phyloP scores from a whole-genome alignment of 768 basidiomycete genomes.

The Leccinellum luteum region DNA sequence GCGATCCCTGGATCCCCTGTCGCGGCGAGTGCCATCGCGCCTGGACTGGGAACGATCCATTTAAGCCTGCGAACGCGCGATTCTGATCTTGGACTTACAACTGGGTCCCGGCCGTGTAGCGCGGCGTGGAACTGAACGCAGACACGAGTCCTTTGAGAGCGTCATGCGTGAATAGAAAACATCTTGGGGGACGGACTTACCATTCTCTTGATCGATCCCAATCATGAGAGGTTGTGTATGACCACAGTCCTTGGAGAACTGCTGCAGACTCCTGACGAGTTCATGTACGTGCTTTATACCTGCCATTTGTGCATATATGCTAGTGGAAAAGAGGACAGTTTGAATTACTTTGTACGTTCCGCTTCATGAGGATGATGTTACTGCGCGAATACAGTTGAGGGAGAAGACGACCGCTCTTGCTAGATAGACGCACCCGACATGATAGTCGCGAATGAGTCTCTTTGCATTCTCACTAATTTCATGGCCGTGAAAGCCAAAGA shows the following conservation, averaged over 20 bases:
- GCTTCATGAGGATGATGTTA: constrained; percentile 65
- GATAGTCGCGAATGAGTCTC: constrained; percentile 58
- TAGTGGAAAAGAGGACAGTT: neutral
- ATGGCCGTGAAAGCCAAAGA: constrained; percentile 66
- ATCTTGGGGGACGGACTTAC: constrained; percentile 27
- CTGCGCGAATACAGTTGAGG: constrained; percentile 21
- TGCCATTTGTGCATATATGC: constrained; percentile 19
- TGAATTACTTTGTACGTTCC: constrained; percentile 54
- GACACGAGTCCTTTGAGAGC: constrained; percentile 56
- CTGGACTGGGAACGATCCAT: constrained; percentile 45
- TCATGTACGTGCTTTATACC: constrained; percentile 50
- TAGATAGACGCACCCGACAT: constrained; percentile 45
- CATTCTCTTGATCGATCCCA: constrained; percentile 75
- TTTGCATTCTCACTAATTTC: constrained; percentile 49
- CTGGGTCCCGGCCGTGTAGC: constrained; percentile 53
- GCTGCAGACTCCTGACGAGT: constrained; percentile 51
- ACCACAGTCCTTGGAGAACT: constrained; percentile 53
- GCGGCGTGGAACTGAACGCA: constrained; percentile 50
- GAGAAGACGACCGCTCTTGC: no score
- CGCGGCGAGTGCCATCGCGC: constrained; percentile 70
- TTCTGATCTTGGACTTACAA: constrained; percentile 46
- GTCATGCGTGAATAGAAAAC: neutral
- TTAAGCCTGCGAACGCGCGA: neutral
- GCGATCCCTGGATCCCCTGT: constrained; percentile 45
- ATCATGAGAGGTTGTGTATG: constrained; percentile 58